Evolutionary conservation across 225 moss, liverwort and hornwort species (phyloP), one percentile per base, ranked within the genome.

Genomic region (Thuidium tamariscinum): DNA sequence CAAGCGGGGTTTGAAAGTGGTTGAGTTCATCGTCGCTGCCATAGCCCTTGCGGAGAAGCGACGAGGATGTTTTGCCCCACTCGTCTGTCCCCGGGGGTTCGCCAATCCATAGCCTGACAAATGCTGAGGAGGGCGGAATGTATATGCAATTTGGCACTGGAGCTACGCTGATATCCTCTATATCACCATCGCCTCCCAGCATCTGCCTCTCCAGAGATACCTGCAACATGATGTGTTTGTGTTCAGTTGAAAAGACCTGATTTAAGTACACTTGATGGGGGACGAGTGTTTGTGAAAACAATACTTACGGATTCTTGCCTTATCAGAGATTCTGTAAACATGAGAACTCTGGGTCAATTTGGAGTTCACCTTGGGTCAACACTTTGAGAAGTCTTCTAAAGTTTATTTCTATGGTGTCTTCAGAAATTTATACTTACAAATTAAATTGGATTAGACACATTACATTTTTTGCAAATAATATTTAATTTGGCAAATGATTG

Each of bases 11-110:
- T 84, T 92, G 94, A 76, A 99, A 93, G 34, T 95, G 94, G 56
- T 93, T 90, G 86, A 99, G 89, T 84, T 99, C 98, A 30, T 99
- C 98, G 41, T 99, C 97, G 37, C 98, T 99, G 61, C 94, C 92
- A 79, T 99, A 94, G 62, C 98, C 98, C 89, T 96, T 97, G 79
- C 97, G 89, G 48, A 97, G 89, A 86, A 99, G 84, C 37, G 98
- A 99, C 39, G 91, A 89, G 36, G 84, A 79, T 79, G 89, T 85
- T 84, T 89, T 92, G 74, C 95, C 97, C 95, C 95, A 97, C 29
- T 80, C 83, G 27, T 86, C 84, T 72, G 80, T 86, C 34, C 76
- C 86, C 30, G 85, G 83, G 19, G 89, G 86, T 85, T 99, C 95
- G 66, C 97, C 98, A 77, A 95, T 94, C 95, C 97, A 97, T 65